A percentile compares a stretch with the other conserved stretches of the same genome.
Conservation (phyloP, 2,329 filamentous ascomycete genomes). For the Zymoseptoria brevis region DNA sequence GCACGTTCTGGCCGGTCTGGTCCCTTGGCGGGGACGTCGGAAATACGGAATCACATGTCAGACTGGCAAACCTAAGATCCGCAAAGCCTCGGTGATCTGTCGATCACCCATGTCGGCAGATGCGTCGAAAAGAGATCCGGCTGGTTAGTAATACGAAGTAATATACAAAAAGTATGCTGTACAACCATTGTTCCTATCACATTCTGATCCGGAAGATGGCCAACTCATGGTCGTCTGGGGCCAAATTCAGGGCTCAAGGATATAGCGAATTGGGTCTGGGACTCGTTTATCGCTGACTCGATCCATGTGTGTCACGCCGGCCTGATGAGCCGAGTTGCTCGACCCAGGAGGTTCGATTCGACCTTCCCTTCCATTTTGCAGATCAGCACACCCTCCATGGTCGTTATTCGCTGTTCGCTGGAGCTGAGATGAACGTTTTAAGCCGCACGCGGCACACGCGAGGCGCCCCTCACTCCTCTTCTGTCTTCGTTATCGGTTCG, state of each 20-base stretch:
- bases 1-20: not conserved
- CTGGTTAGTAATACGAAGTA: not conserved
- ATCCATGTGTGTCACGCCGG: no score
- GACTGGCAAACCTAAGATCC: not conserved
- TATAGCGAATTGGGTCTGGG: not conserved
- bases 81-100: not conserved
- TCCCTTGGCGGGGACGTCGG: not conserved
- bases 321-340: no score
- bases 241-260: not conserved
- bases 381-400: not conserved
- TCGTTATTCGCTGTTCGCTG: not conserved
- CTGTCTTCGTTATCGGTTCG: conserved; percentile 2
- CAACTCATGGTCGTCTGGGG: not conserved
- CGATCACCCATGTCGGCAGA: not conserved
- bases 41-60: not conserved
- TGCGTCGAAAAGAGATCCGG: not conserved
- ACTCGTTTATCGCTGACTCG: not conserved
- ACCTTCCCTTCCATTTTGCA: not conserved
- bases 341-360: not conserved
- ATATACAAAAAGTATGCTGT: not conserved
- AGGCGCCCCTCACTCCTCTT: not conserved
- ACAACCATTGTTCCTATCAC: not conserved
- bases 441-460: not conserved
- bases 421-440: not conserved
- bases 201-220: not conserved